These are phyloP conservation scores for Penicillium fuscoglaucum DNA, from an alignment of 2,329 filamentous ascomycete genomes.

Conservation along the genomic window DNA sequence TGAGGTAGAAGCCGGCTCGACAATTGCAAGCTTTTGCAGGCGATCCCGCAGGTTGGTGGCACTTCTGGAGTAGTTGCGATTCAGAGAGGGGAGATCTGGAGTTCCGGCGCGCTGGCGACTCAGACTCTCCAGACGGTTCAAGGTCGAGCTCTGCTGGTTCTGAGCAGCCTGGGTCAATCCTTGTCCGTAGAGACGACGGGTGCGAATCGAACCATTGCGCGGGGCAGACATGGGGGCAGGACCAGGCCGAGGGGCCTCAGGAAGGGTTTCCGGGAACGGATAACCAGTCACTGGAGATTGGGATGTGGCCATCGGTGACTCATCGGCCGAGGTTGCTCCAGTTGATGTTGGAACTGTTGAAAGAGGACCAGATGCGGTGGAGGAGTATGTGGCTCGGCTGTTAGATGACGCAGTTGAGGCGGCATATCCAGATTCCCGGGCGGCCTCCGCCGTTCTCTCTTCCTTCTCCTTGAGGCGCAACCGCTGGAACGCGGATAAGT, in stretches of 20 bases:
- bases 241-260: constrained; percentile 25
- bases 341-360: constrained; percentile 75
- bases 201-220: constrained; percentile 68
- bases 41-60: constrained; percentile 65
- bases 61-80: constrained; percentile 54
- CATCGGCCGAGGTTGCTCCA: constrained; percentile 84
- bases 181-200: constrained; percentile 77
- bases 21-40: constrained; percentile 37
- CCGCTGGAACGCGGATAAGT: constrained; percentile 78
- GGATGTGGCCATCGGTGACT: constrained; percentile 53
- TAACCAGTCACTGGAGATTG: constrained; percentile 24
- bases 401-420: constrained; percentile 65
- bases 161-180: constrained; percentile 76
- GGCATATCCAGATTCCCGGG: constrained; percentile 46
- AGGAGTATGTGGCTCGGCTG: constrained; percentile 80
- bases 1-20: constrained; percentile 23
- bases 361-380: constrained; percentile 72
- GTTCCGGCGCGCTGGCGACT: constrained; percentile 64
- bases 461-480: constrained; percentile 59
- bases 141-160: constrained; percentile 73
- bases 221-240: constrained; percentile 40
- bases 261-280: constrained; percentile 21
- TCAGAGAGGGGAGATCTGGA: constrained; percentile 49
- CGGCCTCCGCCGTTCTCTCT: constrained; percentile 45
- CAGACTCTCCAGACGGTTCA: constrained; percentile 78